Conservation (phyloP, 495 filamentous ascomycete genomes). For the Corynascus novoguineensis region DNA sequence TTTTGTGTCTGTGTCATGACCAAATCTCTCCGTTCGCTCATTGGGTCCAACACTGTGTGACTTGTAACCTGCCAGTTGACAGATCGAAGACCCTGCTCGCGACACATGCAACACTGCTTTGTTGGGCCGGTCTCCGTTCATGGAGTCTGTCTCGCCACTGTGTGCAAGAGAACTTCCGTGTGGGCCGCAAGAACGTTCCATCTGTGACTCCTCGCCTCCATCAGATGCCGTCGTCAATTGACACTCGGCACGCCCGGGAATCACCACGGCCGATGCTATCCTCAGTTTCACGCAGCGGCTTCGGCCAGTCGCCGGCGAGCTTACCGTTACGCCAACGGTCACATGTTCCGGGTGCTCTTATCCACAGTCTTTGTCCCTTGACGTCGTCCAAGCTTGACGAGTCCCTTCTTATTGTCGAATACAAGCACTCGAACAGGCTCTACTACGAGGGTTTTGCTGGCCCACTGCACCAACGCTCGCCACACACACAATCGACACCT, state of each 20-base stretch:
- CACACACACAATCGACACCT: no score
- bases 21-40: background rate
- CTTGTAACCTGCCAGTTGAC: background rate
- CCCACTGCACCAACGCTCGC: background rate
- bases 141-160: background rate
- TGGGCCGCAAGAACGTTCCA: slow-evolving; percentile 10
- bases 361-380: background rate
- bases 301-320: background rate
- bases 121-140: background rate
- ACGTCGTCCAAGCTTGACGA: background rate
- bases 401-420: background rate
- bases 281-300: background rate
- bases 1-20: background rate
- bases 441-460: background rate
- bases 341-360: background rate
- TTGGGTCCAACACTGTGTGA: background rate
- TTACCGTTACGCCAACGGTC: background rate
- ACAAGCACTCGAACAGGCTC: no score
- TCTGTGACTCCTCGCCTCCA: slow-evolving; percentile 5
- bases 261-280: background rate
- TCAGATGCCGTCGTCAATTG: background rate
- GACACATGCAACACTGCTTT: background rate
- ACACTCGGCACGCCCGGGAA: background rate
- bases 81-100: background rate
- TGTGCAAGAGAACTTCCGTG: background rate